phyloP scores from a whole-genome alignment of 176 grass and related monocot species.

The Oryza nivara region DNA sequence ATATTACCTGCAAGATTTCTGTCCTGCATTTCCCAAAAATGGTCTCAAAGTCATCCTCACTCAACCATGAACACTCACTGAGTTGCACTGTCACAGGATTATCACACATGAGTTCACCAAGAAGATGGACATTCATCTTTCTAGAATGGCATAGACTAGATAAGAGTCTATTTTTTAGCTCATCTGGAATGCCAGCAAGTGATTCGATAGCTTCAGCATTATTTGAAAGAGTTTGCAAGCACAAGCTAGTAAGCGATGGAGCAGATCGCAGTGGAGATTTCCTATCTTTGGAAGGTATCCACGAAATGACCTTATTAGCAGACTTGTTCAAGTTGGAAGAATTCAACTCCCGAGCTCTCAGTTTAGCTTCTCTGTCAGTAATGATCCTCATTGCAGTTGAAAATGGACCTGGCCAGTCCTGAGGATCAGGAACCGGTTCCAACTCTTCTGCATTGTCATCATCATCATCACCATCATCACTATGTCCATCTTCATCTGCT shows the following conservation, averaged over 20 bases:
- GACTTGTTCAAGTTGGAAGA: slow-evolving; percentile 40
- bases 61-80: slow-evolving; percentile 87
- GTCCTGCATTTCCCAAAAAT: slow-evolving; percentile 60
- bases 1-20: slow-evolving; percentile 62
- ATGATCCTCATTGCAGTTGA: slow-evolving; percentile 81
- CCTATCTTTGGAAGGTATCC: slow-evolving; percentile 62
- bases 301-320: slow-evolving; percentile 51
- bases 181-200: slow-evolving; percentile 74
- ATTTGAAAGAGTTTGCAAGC: slow-evolving; percentile 57
- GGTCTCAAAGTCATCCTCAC: slow-evolving; percentile 65
- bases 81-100: slow-evolving; percentile 59
- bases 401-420: slow-evolving; percentile 90
- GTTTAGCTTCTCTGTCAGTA: slow-evolving; percentile 63
- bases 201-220: slow-evolving; percentile 84
- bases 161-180: slow-evolving; percentile 65
- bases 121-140: slow-evolving; percentile 80
- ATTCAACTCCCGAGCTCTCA: slow-evolving; percentile 59
- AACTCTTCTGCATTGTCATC: slow-evolving; percentile 44
- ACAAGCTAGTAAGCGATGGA: slow-evolving; percentile 64
- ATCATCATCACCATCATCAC: slow-evolving; percentile 55
- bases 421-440: slow-evolving; percentile 39
- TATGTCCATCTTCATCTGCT: slow-evolving; percentile 52
- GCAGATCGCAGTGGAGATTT: slow-evolving; percentile 21
- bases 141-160: slow-evolving; percentile 62
- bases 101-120: slow-evolving; percentile 57